A percentile compares a stretch with the other conserved stretches of the same genome.
These are phyloP conservation scores for Gossypium gossypioides DNA, from an alignment of 441 rosid species.

Conservation along the genomic window DNA sequence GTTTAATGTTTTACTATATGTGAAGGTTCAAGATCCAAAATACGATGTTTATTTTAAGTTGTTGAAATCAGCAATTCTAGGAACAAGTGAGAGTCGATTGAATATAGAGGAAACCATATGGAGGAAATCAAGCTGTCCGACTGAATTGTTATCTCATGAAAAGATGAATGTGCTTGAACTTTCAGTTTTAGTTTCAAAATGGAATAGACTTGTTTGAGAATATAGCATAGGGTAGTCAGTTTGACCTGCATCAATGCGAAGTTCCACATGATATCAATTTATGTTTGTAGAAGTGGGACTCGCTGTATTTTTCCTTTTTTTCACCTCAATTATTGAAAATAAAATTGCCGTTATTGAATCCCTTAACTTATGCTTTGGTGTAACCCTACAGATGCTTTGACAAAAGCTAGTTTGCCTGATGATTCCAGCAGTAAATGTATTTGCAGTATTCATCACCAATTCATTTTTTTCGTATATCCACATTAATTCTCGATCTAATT, in stretches of 20 bases:
- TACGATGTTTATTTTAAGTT: too few relatives aligned
- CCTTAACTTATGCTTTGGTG: slow-evolving; percentile 9
- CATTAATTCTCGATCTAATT: too few relatives aligned
- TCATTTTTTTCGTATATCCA: not conserved
- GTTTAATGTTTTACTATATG: too few relatives aligned
- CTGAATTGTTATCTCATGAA: too few relatives aligned
- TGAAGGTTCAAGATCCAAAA: too few relatives aligned
- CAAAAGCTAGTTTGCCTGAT: slow-evolving; percentile 23
- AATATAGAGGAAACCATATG: too few relatives aligned
- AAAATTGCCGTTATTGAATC: not conserved
- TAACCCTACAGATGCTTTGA: slow-evolving; percentile 48
- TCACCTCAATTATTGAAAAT: not conserved
- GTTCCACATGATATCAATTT: not conserved
- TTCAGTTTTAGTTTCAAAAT: not conserved
- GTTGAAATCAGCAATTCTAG: too few relatives aligned
- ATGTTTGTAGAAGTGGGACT: not conserved
- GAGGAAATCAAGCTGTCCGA: too few relatives aligned
- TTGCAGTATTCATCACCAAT: not conserved
- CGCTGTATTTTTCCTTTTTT: not conserved
- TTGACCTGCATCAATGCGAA: not conserved
- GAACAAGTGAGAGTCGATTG: too few relatives aligned
- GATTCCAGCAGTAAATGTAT: slow-evolving; percentile 29
- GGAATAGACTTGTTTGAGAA: not conserved
- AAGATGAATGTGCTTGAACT: too few relatives aligned
- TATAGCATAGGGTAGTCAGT: not conserved